Evolutionary conservation across 305 asterid genomes (phyloP).

Genomic region (Fraxinus paxiana): DNA sequence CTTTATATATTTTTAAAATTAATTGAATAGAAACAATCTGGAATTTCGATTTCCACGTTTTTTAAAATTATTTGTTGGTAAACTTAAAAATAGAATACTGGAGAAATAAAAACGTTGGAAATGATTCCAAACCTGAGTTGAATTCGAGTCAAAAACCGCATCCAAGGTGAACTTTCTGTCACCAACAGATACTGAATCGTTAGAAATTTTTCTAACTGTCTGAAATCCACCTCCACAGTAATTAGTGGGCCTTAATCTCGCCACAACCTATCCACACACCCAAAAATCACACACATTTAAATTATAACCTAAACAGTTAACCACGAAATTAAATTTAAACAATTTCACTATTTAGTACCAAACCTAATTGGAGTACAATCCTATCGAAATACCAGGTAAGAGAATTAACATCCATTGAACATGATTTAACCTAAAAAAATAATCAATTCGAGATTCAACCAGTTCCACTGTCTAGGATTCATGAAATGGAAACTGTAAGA

Average conservation of each 20-base stretch:
- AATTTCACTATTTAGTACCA: neutral
- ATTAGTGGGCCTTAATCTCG: slow-evolving; percentile 63
- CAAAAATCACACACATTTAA: slow-evolving; percentile 6
- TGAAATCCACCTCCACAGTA: slow-evolving; percentile 43
- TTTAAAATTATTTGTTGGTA: neutral
- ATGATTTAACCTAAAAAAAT: neutral
- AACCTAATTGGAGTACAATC: neutral
- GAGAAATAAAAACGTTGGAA: neutral
- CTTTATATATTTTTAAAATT: neutral
- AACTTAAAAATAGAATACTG: neutral
- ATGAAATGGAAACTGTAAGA: neutral
- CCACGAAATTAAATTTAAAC: neutral
- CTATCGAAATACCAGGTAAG: neutral
- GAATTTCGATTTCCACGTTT: neutral
- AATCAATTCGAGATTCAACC: neutral
- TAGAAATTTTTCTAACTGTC: slow-evolving; percentile 49
- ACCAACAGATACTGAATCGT: slow-evolving; percentile 53
- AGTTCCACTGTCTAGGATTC: slow-evolving; percentile 11
- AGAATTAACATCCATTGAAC: neutral
- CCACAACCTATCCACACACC: slow-evolving; percentile 52
- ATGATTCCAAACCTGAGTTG: slow-evolving; percentile 64
- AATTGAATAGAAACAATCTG: neutral
- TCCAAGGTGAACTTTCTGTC: slow-evolving; percentile 61
- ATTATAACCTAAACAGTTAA: neutral
- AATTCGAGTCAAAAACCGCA: slow-evolving; percentile 59